A percentile compares a stretch with the other conserved stretches of the same genome.
Conservation (phyloP, 2,329 filamentous ascomycete genomes). For the Pseudogymnoascus sp. region DNA sequence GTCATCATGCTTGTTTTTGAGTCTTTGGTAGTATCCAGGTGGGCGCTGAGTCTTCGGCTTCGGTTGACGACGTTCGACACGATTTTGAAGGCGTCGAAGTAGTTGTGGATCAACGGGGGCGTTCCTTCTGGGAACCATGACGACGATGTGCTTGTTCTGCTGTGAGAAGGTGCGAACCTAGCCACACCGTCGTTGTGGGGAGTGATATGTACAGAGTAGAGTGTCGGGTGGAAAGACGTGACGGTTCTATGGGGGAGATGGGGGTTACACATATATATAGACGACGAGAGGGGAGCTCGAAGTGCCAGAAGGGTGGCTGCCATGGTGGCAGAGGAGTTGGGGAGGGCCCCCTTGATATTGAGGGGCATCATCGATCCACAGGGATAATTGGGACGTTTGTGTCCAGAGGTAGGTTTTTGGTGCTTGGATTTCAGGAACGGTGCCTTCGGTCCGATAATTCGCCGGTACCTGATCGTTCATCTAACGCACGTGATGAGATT, state of each 20-base stretch:
- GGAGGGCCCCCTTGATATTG: neutral
- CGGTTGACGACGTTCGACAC: slow-evolving; percentile 12
- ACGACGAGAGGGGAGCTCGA: neutral
- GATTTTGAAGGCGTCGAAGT: slow-evolving; percentile 10
- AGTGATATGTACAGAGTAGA: neutral
- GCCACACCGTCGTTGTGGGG: slow-evolving; percentile 3
- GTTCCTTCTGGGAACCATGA: neutral
- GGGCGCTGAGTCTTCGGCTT: slow-evolving; percentile 12
- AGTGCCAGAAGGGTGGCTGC: slow-evolving; percentile 1
- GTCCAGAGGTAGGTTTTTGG: neutral
- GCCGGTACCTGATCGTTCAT: neutral
- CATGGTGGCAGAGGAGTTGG: neutral
- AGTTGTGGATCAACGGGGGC: neutral
- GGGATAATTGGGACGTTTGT: neutral
- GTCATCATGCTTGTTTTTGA: slow-evolving; percentile 11
- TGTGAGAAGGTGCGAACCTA: slow-evolving; percentile 1
- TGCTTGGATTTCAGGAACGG: neutral
- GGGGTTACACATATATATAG: slow-evolving; percentile 8
- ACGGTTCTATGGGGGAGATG: neutral
- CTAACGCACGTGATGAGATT: neutral
- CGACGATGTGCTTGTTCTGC: neutral
- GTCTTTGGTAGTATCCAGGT: slow-evolving; percentile 13
- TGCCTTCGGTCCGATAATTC: neutral
- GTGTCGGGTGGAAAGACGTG: neutral
- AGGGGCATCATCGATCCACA: neutral